Evolutionary conservation across 1,139 yeast genomes (phyloP), one percentile per base, ranked within the genome.

Genomic region (Nakaseomyces nivariensis): DNA sequence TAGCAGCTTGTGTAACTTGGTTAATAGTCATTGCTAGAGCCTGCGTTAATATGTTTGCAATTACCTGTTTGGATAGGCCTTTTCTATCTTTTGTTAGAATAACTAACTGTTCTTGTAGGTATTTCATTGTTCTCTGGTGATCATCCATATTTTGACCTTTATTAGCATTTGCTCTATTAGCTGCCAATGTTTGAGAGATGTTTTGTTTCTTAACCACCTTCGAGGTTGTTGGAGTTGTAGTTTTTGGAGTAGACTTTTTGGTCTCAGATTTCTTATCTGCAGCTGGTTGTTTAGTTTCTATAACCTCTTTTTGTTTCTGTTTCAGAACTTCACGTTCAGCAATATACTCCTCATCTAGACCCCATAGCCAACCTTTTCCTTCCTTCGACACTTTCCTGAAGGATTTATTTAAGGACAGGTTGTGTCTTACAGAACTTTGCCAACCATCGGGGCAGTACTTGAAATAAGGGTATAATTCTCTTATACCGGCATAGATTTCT

Each of bases 361-460:
- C 89, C 94, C 95, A 92, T 37, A 86, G 71, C 92, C 96, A 89
- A 52, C 96, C 96, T 63, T 82, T 84, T 17, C 92, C 94, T 56
- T 84, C 87, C 58, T 87, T 82, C 34, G 82, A 75, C 8, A 85
- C 81, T 58, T 85, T 81, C 52, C 81, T 77, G 70, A 92, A 92
- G 7, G 90, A 81, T 67, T 88, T 88, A 67, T 89, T 89, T 57
- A 88, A 73, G 26, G 90, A 84, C 43, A 92, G 73, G 60, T 88
- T 89, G 68, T 92, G 98, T 46, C 94, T 77, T 13, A 92, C 95
- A 1, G 95, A 79, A 62, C 87, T 83, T 69, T 92, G 98, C 99
- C 99, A 92, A 2, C 97, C 97, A 66, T 89, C 96, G 1, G 95
- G 89, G 62, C 97, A 89, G 68, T 87, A 92, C 62, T 83, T 79